phyloP scores from a whole-genome alignment of 768 basidiomycete genomes.

The Boletellus sp. region DNA sequence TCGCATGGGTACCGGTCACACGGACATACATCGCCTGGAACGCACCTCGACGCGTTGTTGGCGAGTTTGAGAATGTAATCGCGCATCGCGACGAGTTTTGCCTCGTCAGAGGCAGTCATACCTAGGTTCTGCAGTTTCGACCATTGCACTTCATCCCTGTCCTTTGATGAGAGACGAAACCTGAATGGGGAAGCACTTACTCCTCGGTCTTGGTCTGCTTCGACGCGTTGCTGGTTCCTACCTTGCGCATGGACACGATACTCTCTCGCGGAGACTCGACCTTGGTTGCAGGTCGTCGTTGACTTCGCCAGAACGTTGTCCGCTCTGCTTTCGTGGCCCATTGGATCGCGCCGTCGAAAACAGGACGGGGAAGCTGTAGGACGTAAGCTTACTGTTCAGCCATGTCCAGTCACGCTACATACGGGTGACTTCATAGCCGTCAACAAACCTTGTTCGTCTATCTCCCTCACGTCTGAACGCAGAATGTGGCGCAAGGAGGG shows the following conservation, averaged over 20 bases:
- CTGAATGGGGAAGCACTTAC: constrained; percentile 41
- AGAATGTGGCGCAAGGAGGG: constrained; percentile 85
- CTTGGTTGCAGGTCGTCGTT: constrained; percentile 45
- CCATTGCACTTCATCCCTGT: constrained; percentile 75
- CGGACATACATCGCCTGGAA: not conserved
- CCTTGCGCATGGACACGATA: constrained; percentile 60
- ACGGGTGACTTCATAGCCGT: constrained; percentile 77
- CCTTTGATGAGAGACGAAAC: not conserved
- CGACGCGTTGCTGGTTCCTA: constrained; percentile 35
- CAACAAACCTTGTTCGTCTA: constrained; percentile 75
- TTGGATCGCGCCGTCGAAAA: constrained; percentile 79
- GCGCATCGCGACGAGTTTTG: constrained; percentile 81
- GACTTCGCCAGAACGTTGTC: constrained; percentile 72
- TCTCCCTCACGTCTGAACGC: constrained; percentile 71
- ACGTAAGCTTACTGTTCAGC: not conserved
- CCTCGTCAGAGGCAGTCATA: constrained; percentile 78
- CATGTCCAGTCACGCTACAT: constrained; percentile 24
- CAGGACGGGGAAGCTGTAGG: constrained; percentile 54
- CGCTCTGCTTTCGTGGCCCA: constrained; percentile 89
- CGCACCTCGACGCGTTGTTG: constrained; percentile 70
- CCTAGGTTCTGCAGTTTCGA: constrained; percentile 82
- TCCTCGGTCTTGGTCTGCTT: constrained; percentile 68
- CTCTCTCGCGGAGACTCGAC: constrained; percentile 70
- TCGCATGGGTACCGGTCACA: constrained; percentile 3
- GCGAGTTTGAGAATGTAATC: constrained; percentile 87